These are phyloP conservation scores for Suhomyces panamericanus DNA, from an alignment of 1,139 yeast species.

Conservation along the genomic window DNA sequence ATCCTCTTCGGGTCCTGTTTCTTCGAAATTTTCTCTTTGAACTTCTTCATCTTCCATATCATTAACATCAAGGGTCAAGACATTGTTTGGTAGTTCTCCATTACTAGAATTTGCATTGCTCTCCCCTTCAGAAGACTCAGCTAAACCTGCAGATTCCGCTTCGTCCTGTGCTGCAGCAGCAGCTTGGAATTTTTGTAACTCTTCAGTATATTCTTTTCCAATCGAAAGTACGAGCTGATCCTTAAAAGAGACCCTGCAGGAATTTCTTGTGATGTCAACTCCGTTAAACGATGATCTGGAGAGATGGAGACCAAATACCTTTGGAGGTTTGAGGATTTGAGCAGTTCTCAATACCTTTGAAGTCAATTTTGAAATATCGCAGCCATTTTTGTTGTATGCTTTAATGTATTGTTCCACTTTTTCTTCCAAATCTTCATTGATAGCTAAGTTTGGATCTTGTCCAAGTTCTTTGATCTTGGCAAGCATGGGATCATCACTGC, in stretches of 20 bases:
- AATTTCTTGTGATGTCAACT: constrained; percentile 69
- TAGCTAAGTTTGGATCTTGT: constrained; percentile 38
- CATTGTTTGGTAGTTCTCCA: constrained; percentile 19
- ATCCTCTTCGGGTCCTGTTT: constrained; percentile 35
- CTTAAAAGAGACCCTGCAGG: constrained; percentile 68
- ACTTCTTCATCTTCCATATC: constrained; percentile 49
- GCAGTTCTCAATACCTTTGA: constrained; percentile 69
- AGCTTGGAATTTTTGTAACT: constrained; percentile 37
- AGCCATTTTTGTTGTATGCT: constrained; percentile 43
- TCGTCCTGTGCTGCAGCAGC: constrained; percentile 25
- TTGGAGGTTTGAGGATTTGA: constrained; percentile 65
- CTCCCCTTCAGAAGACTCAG: constrained; percentile 6
- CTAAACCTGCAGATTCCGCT: constrained; percentile 8
- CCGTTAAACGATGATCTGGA: constrained; percentile 80
- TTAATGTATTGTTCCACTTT: constrained; percentile 48
- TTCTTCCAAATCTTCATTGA: constrained; percentile 60
- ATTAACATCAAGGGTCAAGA: constrained; percentile 44
- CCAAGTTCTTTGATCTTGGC: constrained; percentile 27
- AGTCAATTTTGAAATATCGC: constrained; percentile 48
- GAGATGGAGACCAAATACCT: constrained; percentile 70
- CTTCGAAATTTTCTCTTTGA: constrained; percentile 45
- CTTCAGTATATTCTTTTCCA: constrained; percentile 45
- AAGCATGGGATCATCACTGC: background rate
- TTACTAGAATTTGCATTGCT: constrained; percentile 2
- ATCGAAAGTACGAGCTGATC: constrained; percentile 56